These are phyloP conservation scores for Collybiopsis confluens DNA, from an alignment of 768 basidiomycete species.

Conservation along the genomic window DNA sequence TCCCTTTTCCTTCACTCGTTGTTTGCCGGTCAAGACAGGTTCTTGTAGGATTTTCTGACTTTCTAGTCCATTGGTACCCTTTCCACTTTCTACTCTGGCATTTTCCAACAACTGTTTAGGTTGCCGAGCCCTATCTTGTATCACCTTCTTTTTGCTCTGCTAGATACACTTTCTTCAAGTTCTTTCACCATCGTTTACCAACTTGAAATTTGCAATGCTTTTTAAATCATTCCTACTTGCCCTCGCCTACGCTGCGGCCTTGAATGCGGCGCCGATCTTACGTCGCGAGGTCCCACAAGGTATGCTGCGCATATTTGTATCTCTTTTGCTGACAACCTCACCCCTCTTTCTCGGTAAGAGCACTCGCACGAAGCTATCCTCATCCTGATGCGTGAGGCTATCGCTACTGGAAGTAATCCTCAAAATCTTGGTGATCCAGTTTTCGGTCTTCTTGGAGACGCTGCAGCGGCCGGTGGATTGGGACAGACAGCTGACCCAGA, in stretches of 20 bases:
- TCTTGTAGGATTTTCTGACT: conserved; percentile 35
- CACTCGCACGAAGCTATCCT: conserved; percentile 63
- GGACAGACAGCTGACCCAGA: conserved; percentile 38
- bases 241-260: conserved; percentile 29
- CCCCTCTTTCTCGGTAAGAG: conserved; percentile 30
- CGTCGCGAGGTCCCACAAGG: conserved; percentile 66
- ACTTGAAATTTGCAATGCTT: conserved; percentile 28
- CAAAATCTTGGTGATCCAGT: conserved; percentile 55
- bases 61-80: conserved; percentile 29
- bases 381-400: conserved; percentile 40
- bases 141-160: conserved; percentile 17
- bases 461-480: conserved; percentile 51
- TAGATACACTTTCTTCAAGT: conserved; percentile 18
- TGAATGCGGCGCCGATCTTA: conserved; percentile 35
- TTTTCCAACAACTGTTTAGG: too few species aligned
- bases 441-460: conserved; percentile 61
- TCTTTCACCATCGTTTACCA: conserved; percentile 10
- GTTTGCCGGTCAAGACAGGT: conserved; percentile 49
- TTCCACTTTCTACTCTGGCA: too few species aligned
- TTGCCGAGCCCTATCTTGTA: conserved; percentile 22
- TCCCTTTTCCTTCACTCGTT: conserved; percentile 14
- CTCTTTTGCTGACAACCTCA: conserved; percentile 1
- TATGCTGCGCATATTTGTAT: conserved; percentile 15
- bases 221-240: conserved; percentile 30
- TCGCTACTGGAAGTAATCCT: conserved; percentile 53